These are phyloP conservation scores for Rhamnella rubrinervis DNA, from an alignment of 331 rosid species.

Conservation along the genomic window DNA sequence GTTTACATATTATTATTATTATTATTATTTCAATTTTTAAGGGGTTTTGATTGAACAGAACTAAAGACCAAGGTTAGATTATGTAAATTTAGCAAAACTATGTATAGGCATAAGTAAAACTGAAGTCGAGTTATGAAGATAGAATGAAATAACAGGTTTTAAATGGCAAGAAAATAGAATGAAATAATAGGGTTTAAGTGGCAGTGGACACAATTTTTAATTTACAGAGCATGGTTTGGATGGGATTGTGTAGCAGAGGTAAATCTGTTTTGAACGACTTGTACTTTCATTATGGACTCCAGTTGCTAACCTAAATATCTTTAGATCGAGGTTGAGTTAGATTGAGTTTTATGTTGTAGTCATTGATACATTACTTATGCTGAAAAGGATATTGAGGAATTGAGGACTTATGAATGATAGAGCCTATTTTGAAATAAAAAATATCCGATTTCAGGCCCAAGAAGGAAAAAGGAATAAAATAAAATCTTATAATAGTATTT, in stretches of 20 bases:
- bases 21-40: too few relatives aligned
- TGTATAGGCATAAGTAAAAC: too few relatives aligned
- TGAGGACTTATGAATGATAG: background rate
- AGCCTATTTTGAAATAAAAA: constrained; percentile 1
- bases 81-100: too few relatives aligned
- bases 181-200: background rate
- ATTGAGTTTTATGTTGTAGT: background rate
- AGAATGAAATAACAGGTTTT: background rate
- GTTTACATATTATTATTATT: too few relatives aligned
- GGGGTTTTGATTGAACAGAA: too few relatives aligned
- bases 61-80: too few relatives aligned
- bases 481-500: too few relatives aligned
- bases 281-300: too few relatives aligned
- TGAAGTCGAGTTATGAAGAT: background rate
- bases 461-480: too few relatives aligned
- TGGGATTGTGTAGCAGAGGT: background rate
- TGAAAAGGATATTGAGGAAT: background rate
- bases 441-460: background rate
- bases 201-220: background rate
- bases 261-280: background rate
- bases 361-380: background rate
- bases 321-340: too few relatives aligned
- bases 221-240: background rate
- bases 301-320: too few relatives aligned
- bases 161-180: background rate